Base-by-base conservation (phyloP, 2,329 filamentous ascomycete species). In the Biscogniauxia marginata region DNA sequence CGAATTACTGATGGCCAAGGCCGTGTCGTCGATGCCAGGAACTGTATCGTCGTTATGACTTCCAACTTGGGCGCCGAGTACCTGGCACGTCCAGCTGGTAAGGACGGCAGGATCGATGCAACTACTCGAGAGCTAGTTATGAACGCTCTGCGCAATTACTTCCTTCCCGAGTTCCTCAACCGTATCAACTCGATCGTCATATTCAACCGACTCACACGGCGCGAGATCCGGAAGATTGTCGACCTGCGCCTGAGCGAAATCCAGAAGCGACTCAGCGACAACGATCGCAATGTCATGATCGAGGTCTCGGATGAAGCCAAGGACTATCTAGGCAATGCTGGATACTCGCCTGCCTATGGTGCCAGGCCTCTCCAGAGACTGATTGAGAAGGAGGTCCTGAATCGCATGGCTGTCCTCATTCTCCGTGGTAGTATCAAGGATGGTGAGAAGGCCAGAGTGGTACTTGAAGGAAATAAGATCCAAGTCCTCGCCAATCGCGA, bases 41-140 rank as follows among this genome's bases (percentile, higher is more conserved):
- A 99, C 82, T 98, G 93, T 73, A 98, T 99, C 65, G 93, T 99
- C 46, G 95, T 99, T 75, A 96, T 99, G 92, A 99, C 95, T 0
- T 97, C 92, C 68, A 99, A 99, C 78, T 75, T 99, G 59, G 95
- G 95, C 63, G 95, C 95, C 25, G 95, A 98, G 73, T 96, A 88
- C 73, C 88, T 99, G n/a, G 79, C 90, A 43, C 88, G 92, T 20
- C 88, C 90, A 16, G 86, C 87, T 54, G 84, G 84, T 51, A 85
- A 87, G 52, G 90, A 96, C 66, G 93, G 93, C 67, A 87, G 81
- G 70, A 95, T 99, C 64, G 95, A 99, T 66, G 81, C 86, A 0
- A 87, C 89, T 1, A 97, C 93, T 1, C 84, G 84, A 59, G 93
- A 97, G 71, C 80, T 98, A 60, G 93, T 99, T 69, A 96, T 95